Base-by-base conservation (phyloP, 768 basidiomycete species). In the Scleroderma citrinum region DNA sequence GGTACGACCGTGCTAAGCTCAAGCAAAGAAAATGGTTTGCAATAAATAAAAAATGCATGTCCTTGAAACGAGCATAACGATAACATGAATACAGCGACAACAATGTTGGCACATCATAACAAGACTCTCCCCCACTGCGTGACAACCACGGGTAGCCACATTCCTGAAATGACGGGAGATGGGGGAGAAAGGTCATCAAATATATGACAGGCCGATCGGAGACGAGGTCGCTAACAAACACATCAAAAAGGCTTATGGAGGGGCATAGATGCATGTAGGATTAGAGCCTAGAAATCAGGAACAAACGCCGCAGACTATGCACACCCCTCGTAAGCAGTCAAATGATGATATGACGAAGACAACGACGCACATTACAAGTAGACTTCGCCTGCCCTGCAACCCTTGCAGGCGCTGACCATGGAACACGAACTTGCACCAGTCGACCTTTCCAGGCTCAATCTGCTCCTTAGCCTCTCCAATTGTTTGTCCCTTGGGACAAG, bases 401-500 rank as follows among this genome's bases (percentile, higher is more conserved):
- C 57, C 32, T 61, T 62, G 54, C 65, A 66, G 30, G 64, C 60
- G 53, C 50, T 51, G 23, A 66, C 59, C 56, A 45, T 55, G 21
- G 36, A 58, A 54, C 60, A 65, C 3, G 53, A 50, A 12, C 31
- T 41, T 14, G 38, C 55, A 39, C 55, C 62, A 12, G 44, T 45
- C 19, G 52, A 49, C 50, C 43, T 52, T 50, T 74, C 71, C 30
- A 66, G 60, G 56, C 76, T 71, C 61, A 90, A 66, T 54, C 82
- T 77, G 29, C 64, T 58, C 61, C 72, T 74, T 57, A 90, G 66
- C 66, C 76, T 81, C 61, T 78, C 76, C 56, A 90, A 63, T 63
- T 91, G 88, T 54, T 71, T 76, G 57, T 82, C 76, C 61, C 76
- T 83, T 23, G 81, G 74, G 41, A 86, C 81, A 59, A 72, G 86